Conservation (phyloP, 345 rosid genomes). For the Boechera divaricarpa region DNA sequence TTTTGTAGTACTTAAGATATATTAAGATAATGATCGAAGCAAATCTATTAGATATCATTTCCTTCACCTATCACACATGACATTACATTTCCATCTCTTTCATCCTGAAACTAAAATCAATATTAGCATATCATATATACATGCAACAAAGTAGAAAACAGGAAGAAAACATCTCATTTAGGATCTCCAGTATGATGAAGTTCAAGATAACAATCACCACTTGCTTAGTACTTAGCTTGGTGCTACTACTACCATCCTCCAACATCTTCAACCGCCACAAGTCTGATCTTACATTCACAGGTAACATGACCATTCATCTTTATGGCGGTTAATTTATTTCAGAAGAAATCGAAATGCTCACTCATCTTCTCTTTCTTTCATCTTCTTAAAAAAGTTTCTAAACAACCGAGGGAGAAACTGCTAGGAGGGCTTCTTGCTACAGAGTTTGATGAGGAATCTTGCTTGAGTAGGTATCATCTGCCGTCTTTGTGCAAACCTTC, state of each 20-base stretch:
- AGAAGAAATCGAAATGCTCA: conserved; percentile 11
- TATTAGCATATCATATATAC: too few species aligned
- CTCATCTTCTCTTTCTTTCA: neutral
- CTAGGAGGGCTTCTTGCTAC: conserved; percentile 58
- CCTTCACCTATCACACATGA: conserved; percentile 15
- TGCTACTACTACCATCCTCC: conserved; percentile 30
- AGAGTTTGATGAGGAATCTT: conserved; percentile 54
- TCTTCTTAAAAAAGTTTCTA: conserved; percentile 31
- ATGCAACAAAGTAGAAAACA: neutral
- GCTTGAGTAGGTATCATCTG: conserved; percentile 56
- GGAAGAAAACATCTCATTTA: neutral
- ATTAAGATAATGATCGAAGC: too few species aligned
- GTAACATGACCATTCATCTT: conserved; percentile 11
- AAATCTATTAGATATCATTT: neutral
- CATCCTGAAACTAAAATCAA: neutral
- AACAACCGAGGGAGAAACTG: conserved; percentile 45
- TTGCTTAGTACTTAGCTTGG: conserved; percentile 32
- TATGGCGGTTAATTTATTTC: neutral
- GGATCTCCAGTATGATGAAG: conserved; percentile 33
- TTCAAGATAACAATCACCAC: conserved; percentile 26
- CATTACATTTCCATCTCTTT: too few species aligned
- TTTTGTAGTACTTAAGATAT: too few species aligned
- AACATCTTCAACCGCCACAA: conserved; percentile 18
- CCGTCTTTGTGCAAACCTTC: conserved; percentile 45
- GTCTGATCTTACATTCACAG: conserved; percentile 3